Conservation (phyloP, 805 yeast species). For the Pichia eremophila region DNA sequence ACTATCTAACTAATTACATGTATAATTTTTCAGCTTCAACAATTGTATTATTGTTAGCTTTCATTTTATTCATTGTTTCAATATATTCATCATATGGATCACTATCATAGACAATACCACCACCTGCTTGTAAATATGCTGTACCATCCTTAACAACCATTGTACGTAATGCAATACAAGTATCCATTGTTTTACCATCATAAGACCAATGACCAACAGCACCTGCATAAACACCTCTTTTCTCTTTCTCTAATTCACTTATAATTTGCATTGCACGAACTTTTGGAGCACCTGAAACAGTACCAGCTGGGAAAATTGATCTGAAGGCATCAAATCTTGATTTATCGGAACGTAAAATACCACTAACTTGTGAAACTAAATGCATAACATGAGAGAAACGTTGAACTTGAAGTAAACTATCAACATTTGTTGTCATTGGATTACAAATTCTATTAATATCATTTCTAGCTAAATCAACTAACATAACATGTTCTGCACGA, state of each 20-base stretch:
- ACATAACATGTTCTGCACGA: slow-evolving; percentile 97
- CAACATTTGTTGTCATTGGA: slow-evolving; percentile 77
- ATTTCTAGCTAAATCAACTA: slow-evolving; percentile 94
- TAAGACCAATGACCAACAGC: slow-evolving; percentile 99
- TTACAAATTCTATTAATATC: slow-evolving; percentile 93
- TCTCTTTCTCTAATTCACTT: slow-evolving; percentile 80
- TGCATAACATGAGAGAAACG: slow-evolving; percentile 97
- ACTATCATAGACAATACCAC: slow-evolving; percentile 93
- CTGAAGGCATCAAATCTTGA: slow-evolving; percentile 95
- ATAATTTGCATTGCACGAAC: slow-evolving; percentile 94
- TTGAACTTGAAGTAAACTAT: slow-evolving; percentile 80
- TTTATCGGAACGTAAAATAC: slow-evolving; percentile 73
- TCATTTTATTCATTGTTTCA: slow-evolving; percentile 96
- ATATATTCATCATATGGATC: slow-evolving; percentile 93
- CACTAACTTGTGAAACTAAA: slow-evolving; percentile 89
- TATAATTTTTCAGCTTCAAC: slow-evolving; percentile 71
- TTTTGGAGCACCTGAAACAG: slow-evolving; percentile 98
- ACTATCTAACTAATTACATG: slow-evolving; percentile 9
- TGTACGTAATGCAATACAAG: slow-evolving; percentile 94
- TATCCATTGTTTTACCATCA: slow-evolving; percentile 91
- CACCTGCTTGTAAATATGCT: slow-evolving; percentile 96
- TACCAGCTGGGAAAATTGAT: slow-evolving; percentile 98
- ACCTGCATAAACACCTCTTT: slow-evolving; percentile 96
- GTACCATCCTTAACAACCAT: slow-evolving; percentile 88
- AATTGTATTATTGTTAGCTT: slow-evolving; percentile 82